Conservation (phyloP, 2,329 filamentous ascomycete genomes). For the Penicillium glabrum region DNA sequence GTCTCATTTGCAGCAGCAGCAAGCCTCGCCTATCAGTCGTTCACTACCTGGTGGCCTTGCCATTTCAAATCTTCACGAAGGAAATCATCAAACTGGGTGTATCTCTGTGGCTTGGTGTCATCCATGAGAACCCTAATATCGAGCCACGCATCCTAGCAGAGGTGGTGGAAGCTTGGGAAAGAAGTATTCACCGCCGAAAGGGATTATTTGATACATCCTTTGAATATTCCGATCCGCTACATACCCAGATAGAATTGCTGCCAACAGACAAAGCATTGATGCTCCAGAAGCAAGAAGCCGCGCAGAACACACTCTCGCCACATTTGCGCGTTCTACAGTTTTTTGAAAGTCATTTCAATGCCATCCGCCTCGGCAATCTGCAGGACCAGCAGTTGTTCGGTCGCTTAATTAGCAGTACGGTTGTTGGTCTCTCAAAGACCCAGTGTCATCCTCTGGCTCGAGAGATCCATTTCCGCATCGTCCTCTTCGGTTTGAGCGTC, state of each 20-base stretch:
- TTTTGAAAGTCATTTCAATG: conserved; percentile 91
- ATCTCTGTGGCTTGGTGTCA: conserved; percentile 93
- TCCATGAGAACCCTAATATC: conserved; percentile 89
- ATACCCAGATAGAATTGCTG: conserved; percentile 85
- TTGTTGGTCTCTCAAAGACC: conserved; percentile 70
- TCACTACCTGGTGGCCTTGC: conserved; percentile 86
- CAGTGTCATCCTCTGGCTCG: conserved; percentile 81
- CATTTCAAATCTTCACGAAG: conserved; percentile 90
- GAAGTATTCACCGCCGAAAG: conserved; percentile 71
- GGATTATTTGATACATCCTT: conserved; percentile 79
- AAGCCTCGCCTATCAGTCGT: conserved; percentile 76
- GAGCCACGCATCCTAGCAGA: conserved; percentile 83
- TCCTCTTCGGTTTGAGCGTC: conserved; percentile 79
- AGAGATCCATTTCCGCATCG: conserved; percentile 86
- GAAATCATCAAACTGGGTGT: conserved; percentile 94
- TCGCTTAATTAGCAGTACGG: conserved; percentile 75
- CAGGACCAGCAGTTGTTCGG: conserved; percentile 81
- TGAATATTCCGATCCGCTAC: conserved; percentile 78
- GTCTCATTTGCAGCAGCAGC: conserved; percentile 76
- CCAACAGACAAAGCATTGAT: conserved; percentile 79
- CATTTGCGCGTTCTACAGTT: conserved; percentile 86
- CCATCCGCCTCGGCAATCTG: conserved; percentile 78
- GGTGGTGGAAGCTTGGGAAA: conserved; percentile 88
- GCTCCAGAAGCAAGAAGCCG: conserved; percentile 71
- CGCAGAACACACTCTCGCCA: conserved; percentile 81